Conservation (phyloP, 2,329 filamentous ascomycete species). For the Cercospora citrullina region DNA sequence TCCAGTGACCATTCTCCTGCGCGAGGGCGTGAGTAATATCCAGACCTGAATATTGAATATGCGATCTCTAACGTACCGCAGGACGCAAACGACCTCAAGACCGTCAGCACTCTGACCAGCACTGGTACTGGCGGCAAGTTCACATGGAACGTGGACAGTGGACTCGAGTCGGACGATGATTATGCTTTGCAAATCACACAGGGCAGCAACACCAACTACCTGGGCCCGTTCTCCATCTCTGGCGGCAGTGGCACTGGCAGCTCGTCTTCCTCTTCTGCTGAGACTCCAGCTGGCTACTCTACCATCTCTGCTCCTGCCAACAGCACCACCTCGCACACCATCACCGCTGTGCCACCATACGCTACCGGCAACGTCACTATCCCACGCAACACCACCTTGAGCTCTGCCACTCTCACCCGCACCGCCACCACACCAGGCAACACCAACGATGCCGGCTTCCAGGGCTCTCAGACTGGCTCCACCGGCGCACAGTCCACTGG, state of each 20-base stretch:
- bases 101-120: constrained; percentile 43
- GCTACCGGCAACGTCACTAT: constrained; percentile 29
- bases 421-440: constrained; percentile 15
- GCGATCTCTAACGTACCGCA: neutral
- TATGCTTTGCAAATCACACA: constrained; percentile 63
- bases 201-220: constrained; percentile 56
- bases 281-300: constrained; percentile 30
- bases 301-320: constrained; percentile 15
- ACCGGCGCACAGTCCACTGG: constrained; percentile 18
- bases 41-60: neutral
- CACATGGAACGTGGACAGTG: constrained; percentile 53
- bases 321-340: constrained; percentile 15
- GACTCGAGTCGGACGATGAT: constrained; percentile 47
- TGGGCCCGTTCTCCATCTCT: constrained; percentile 51
- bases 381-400: constrained; percentile 35
- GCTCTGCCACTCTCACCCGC: constrained; percentile 27
- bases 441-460: constrained; percentile 21
- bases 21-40: constrained; percentile 46
- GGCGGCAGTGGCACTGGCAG: constrained; percentile 34
- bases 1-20: constrained; percentile 58
- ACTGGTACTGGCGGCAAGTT: constrained; percentile 31
- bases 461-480: constrained; percentile 17
- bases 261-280: constrained; percentile 37
- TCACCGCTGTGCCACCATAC: constrained; percentile 22
- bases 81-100: constrained; percentile 49